Evolutionary conservation across 2,329 filamentous ascomycete species (phyloP).

Genomic region (Pseudogymnoascus verrucosus): DNA sequence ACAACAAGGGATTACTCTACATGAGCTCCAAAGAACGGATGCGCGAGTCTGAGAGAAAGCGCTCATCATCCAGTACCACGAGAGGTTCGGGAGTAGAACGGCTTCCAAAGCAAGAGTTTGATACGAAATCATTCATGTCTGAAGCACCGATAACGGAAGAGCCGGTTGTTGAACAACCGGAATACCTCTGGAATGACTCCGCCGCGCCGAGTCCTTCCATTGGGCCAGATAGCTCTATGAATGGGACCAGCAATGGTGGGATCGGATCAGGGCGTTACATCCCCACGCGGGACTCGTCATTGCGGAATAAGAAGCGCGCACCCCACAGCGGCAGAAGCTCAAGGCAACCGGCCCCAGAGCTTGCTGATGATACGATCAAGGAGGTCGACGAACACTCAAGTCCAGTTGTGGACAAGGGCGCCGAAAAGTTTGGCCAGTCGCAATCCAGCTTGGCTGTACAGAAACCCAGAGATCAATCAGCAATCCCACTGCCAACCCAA

Average conservation of each 20-base stretch:
- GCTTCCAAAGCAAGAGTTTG: conserved; percentile 20
- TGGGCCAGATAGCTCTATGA: conserved; percentile 12
- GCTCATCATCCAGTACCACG: conserved; percentile 36
- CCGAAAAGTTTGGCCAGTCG: not conserved
- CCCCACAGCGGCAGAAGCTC: conserved; percentile 28
- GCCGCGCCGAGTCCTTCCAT: conserved; percentile 12
- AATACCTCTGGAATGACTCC: conserved; percentile 14
- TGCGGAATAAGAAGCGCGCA: conserved; percentile 52
- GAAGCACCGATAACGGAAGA: conserved; percentile 42
- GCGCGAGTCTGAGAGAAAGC: conserved; percentile 53
- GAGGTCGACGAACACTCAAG: conserved; percentile 18
- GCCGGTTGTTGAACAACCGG: conserved; percentile 22
- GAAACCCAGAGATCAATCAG: not conserved
- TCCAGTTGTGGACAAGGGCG: not conserved
- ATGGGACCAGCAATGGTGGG: conserved; percentile 19
- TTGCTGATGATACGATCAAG: conserved; percentile 18
- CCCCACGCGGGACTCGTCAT: conserved; percentile 59
- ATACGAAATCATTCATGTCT: conserved; percentile 28
- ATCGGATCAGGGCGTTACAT: conserved; percentile 41
- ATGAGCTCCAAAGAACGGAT: conserved; percentile 65
- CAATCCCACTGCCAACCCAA: not conserved
- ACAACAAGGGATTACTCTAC: conserved; percentile 56
- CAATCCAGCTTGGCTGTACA: not conserved
- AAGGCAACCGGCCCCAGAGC: conserved; percentile 34
- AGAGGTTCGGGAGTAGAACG: conserved; percentile 30